These are phyloP conservation scores for Penicillium robsamsonii DNA, from an alignment of 495 filamentous ascomycete genomes.

Conservation along the genomic window DNA sequence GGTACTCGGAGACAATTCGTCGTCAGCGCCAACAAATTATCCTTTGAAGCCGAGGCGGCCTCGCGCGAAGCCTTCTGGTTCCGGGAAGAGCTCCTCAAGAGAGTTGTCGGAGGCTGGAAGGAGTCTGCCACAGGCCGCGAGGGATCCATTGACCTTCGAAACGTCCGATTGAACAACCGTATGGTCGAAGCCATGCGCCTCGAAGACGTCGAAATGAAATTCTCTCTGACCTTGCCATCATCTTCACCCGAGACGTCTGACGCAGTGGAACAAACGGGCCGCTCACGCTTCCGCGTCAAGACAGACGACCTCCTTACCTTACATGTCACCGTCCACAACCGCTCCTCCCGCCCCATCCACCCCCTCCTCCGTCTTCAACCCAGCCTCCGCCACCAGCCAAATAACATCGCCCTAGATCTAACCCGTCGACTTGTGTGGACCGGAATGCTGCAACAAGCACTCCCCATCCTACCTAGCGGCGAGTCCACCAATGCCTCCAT, in stretches of 20 bases:
- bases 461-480: conserved; percentile 59
- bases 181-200: conserved; percentile 84
- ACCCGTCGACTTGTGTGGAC: conserved; percentile 81
- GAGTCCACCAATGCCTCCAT: conserved; percentile 55
- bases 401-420: conserved; percentile 75
- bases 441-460: conserved; percentile 72
- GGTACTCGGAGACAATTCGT: conserved; percentile 79
- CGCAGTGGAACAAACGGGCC: conserved; percentile 41
- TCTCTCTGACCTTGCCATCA: conserved; percentile 46
- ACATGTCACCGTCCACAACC: conserved; percentile 66
- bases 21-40: conserved; percentile 73
- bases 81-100: conserved; percentile 75
- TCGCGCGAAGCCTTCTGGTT: conserved; percentile 91
- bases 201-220: conserved; percentile 72
- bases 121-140: conserved; percentile 55
- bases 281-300: conserved; percentile 53
- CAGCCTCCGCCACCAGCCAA: conserved; percentile 67
- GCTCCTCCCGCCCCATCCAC: conserved; percentile 62
- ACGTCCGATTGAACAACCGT: conserved; percentile 64
- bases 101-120: conserved; percentile 67
- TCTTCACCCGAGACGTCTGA: conserved; percentile 19
- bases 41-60: conserved; percentile 73
- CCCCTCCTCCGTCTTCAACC: conserved; percentile 78
- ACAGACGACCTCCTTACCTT: conserved; percentile 73
- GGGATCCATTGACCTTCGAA: conserved; percentile 73